Evolutionary conservation across 345 rosid species (phyloP).

Genomic region (Euclidium syriacum): DNA sequence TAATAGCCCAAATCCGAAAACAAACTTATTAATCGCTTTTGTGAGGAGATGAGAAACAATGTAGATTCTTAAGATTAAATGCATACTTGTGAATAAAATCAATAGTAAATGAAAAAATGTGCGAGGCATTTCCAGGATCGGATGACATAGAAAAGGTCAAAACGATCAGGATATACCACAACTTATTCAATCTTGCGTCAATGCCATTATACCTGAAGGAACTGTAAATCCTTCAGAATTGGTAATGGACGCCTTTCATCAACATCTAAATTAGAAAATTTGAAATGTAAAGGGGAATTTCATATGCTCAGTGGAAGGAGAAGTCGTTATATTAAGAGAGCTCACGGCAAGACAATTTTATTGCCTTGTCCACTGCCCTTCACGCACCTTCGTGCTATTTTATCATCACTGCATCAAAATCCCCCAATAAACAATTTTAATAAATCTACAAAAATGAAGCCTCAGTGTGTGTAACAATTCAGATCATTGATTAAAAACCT

Average conservation of each 20-base stretch:
- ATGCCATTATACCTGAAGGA: conserved; percentile 91
- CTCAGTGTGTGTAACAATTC: conserved; percentile 99
- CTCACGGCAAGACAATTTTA: conserved; percentile 63
- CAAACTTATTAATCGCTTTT: too few species aligned
- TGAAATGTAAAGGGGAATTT: neutral
- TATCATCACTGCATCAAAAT: conserved; percentile 60
- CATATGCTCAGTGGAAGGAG: conserved; percentile 97
- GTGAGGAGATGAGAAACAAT: too few species aligned
- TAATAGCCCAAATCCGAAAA: too few species aligned
- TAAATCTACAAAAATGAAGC: conserved; percentile 34
- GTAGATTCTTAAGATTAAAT: too few species aligned
- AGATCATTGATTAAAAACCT: conserved; percentile 76
- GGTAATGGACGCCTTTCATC: conserved; percentile 74
- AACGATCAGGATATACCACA: conserved; percentile 84
- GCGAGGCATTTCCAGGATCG: conserved; percentile 87
- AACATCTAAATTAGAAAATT: neutral
- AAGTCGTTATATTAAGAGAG: conserved; percentile 63
- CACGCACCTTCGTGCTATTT: conserved; percentile 52
- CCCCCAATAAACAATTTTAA: neutral
- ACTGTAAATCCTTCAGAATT: conserved; percentile 68
- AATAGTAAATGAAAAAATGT: conserved; percentile 11
- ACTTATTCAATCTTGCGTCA: conserved; percentile 47
- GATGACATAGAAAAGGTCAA: conserved; percentile 31
- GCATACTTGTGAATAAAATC: neutral
- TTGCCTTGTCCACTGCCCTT: conserved; percentile 70